A percentile compares a stretch with the other conserved stretches of the same genome.
Evolutionary conservation across 768 basidiomycete species (phyloP).

Genomic region (Lentinula detonsa): DNA sequence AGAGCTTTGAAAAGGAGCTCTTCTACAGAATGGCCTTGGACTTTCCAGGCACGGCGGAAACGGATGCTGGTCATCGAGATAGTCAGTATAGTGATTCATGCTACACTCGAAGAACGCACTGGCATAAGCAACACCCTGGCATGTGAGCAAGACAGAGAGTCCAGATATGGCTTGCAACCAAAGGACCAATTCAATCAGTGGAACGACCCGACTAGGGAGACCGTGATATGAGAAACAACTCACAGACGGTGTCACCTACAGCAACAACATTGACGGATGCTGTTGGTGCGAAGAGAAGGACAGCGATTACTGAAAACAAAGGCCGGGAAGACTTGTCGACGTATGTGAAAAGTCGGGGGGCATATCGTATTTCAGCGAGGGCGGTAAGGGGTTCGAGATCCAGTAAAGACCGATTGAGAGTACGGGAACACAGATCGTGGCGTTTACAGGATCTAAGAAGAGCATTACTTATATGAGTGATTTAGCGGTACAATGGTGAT

Average conservation of each 20-base stretch:
- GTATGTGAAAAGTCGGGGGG: conserved; percentile 36
- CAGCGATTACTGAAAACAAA: conserved; percentile 31
- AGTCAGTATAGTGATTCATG: not conserved
- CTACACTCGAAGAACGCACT: conserved; percentile 20
- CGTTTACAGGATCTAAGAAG: conserved; percentile 29
- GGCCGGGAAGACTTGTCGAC: conserved; percentile 44
- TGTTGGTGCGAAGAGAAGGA: conserved; percentile 30
- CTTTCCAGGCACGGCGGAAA: no score
- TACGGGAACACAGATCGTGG: conserved; percentile 39
- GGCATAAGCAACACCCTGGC: conserved; percentile 36
- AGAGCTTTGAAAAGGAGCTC: no score
- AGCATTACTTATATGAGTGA: no score
- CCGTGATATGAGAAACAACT: conserved; percentile 6
- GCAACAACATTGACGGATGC: conserved; percentile 32
- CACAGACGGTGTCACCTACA: conserved; percentile 32
- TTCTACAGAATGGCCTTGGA: no score
- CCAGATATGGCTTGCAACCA: conserved; percentile 43
- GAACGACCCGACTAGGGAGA: not conserved
- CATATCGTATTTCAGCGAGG: conserved; percentile 40
- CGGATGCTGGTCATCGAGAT: conserved; percentile 11
- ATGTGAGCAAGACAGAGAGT: conserved; percentile 39
- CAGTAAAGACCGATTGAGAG: conserved; percentile 40
- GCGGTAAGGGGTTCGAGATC: conserved; percentile 38
- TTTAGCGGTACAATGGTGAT: no score
- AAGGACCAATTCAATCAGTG: conserved; percentile 19